Percentiles rank a stretch among this genome's conserved stretches.
These are phyloP conservation scores for Chamaenerion angustifolium DNA, from an alignment of 345 rosid genomes.

Conservation along the genomic window DNA sequence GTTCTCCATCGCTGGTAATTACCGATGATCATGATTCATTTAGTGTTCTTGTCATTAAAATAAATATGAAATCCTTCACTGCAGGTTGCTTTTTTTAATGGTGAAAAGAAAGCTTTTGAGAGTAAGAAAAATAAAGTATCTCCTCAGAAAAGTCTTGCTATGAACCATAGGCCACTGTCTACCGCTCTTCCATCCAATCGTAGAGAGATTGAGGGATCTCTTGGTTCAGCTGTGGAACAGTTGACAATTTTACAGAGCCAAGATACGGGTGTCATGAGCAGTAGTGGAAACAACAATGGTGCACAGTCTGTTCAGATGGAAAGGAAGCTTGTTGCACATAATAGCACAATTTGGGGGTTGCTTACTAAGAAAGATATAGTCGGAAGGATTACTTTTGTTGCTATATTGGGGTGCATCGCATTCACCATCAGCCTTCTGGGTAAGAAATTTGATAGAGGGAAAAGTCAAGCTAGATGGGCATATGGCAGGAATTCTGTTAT, in stretches of 20 bases:
- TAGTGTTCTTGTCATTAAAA: not conserved
- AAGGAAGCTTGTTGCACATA: slow-evolving; percentile 39
- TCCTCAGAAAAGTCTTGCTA: slow-evolving; percentile 16
- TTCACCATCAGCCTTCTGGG: slow-evolving; percentile 37
- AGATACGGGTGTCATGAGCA: slow-evolving; percentile 23
- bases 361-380: slow-evolving; percentile 23
- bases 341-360: slow-evolving; percentile 43
- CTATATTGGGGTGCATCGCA: slow-evolving; percentile 45
- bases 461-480: slow-evolving; percentile 21
- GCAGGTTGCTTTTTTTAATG: slow-evolving; percentile 56
- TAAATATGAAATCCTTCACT: slow-evolving; percentile 3
- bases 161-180: slow-evolving; percentile 45
- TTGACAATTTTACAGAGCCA: slow-evolving; percentile 47
- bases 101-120: slow-evolving; percentile 37
- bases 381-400: slow-evolving; percentile 32
- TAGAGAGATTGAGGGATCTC: slow-evolving; percentile 31
- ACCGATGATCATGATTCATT: not conserved
- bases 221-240: slow-evolving; percentile 71
- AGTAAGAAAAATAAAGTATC: slow-evolving; percentile 32
- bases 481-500: slow-evolving; percentile 25
- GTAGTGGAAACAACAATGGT: slow-evolving; percentile 24
- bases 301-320: slow-evolving; percentile 47
- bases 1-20: slow-evolving; percentile 78
- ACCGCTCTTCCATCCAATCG: slow-evolving; percentile 24
- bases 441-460: slow-evolving; percentile 21